Base-by-base conservation (phyloP, 495 filamentous ascomycete species). In the Tetracladium setigerum region DNA sequence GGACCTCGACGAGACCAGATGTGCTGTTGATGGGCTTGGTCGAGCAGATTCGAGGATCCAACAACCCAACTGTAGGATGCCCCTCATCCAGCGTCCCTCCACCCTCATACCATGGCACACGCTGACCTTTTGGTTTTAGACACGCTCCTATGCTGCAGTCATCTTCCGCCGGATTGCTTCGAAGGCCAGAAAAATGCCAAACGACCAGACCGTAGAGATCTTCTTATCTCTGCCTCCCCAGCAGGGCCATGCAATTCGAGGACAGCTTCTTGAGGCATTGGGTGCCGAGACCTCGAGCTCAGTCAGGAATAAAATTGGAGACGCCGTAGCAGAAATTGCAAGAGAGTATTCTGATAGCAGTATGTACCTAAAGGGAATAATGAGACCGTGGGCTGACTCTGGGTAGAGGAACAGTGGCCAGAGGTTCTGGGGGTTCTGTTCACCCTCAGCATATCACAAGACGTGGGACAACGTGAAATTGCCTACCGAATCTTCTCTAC, bases 401-500 rank as follows among this genome's bases (percentile, higher is more conserved):
- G 39, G 37, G 17, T 65, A 95, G 89, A 79, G 50, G 78, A 89
- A 38, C 75, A 81, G 61, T 99, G 94, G 94, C 83, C 87, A 12
- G 94, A 97, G 55, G 79, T 99, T 18, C 78, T 97, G 13, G 77
- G 79, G 13, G 79, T 83, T 22, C 76, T 99, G 14, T 96, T 95
- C 66, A 77, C 82, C 38, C 81, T 90, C 19, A 97, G 92, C 62
- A 87, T 91, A 60, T 87, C 86, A 18, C 67, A 74, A 38, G 87
- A 95, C 37, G 66, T 84, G 11, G 84, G 80, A 49, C 81, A 90
- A 61, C 81, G 94, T 17, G 92, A 97, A 69, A 84, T 77, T 27
- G 87, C 94, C 18, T 99, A 89, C 67, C 77, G 94, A 35, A 89
- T 99, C 47, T 95, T 99, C 61, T 83, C 88, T 33, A 91, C 89